Base-by-base conservation (phyloP, 2,329 filamentous ascomycete species). In the Fusarium multiceps region DNA sequence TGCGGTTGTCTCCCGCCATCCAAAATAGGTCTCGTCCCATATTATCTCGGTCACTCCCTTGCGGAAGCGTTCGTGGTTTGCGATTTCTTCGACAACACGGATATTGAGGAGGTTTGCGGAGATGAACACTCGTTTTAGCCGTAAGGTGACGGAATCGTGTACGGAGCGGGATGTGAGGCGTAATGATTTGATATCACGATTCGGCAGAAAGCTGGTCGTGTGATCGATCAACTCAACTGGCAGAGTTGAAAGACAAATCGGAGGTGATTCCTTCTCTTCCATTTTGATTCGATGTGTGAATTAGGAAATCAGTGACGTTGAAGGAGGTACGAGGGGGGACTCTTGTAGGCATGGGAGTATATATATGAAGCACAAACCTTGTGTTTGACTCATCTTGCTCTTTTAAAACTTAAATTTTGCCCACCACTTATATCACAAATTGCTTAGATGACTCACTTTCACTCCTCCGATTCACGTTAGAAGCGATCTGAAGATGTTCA, bases 81-180 rank as follows among this genome's bases (percentile, higher is more conserved):
- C 77, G 51, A 84, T 71, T 16, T 75, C 72, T 4, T 75, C 72
- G 23, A 81, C 76, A 7, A 81, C 80, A 4, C 77, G 46, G 8
- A 84, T 68, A 53, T 83, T 79, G 23, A 14, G 73, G 6, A 77
- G 76, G 51, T 80, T 82, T 7, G 82, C 76, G 8, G 80, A 82
- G 13, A 84, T 66, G 57, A 81, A 84, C 7, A 82, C 77, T 27
- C 79, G 77, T 4, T 50, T 20, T 9, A 71, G 18, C 2, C 30
- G 54, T 2, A 59, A 49, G 13, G 2, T 34, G 16, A 34, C 9
- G 9, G 0, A 2, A 6, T 14, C 21, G 11, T 7, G 8, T n/a
- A 53, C 23, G 2, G 2, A 18, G 8, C 14, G 8, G 2, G 45
- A 65, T 12, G 56, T 45, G 34, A 66, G 28, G 20, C 47, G 50